Evolutionary conservation across 192 early-diverging fungal species (phyloP).

Genomic region (Umbelopsis vinacea): DNA sequence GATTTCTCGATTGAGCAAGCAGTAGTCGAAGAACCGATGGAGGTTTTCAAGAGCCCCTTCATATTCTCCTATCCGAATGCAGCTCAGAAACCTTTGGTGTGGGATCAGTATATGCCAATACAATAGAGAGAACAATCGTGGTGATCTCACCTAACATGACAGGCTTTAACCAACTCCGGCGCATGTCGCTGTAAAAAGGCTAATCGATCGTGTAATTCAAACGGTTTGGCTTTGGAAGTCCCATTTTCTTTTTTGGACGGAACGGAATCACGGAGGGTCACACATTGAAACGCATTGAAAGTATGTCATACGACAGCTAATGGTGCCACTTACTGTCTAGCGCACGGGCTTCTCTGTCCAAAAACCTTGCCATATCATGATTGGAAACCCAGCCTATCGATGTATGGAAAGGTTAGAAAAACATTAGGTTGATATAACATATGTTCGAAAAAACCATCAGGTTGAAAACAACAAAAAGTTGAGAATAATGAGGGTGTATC

Average conservation of each 20-base stretch:
- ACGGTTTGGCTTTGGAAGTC: constrained; percentile 28
- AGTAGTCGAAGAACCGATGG: constrained; percentile 48
- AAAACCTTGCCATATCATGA: constrained; percentile 24
- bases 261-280: no score
- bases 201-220: constrained; percentile 37
- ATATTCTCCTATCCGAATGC: constrained; percentile 44
- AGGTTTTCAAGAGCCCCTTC: constrained; percentile 46
- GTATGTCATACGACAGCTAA: background rate
- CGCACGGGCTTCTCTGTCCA: constrained; percentile 28
- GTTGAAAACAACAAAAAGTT: no score
- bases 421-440: no score
- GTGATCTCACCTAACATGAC: constrained; percentile 44
- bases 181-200: constrained; percentile 38
- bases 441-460: no score
- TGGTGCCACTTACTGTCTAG: background rate
- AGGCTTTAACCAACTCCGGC: constrained; percentile 42
- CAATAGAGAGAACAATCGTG: background rate
- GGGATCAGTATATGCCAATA: background rate
- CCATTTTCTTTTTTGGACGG: constrained; percentile 20
- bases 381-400: constrained; percentile 21
- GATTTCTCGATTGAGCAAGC: constrained; percentile 33
- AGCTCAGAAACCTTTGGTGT: constrained; percentile 36
- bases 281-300: no score
- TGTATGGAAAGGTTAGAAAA: no score
- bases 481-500: no score